These are phyloP conservation scores for Fraxinus latifolia DNA, from an alignment of 305 asterid genomes.

Conservation along the genomic window DNA sequence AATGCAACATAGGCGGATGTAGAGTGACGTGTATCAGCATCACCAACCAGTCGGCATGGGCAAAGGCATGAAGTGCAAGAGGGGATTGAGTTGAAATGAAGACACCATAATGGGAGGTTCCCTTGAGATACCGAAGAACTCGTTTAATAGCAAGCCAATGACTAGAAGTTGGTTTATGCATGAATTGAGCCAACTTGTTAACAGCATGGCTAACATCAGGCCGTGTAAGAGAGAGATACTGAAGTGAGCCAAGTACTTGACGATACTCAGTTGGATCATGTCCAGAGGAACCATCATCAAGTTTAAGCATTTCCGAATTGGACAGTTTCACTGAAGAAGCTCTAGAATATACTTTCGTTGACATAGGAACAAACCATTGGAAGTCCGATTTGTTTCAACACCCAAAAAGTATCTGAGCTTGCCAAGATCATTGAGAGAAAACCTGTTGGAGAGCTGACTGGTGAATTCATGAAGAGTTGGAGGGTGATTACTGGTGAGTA, in stretches of 20 bases:
- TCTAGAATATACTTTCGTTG: background rate
- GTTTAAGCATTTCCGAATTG: background rate
- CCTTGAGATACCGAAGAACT: background rate
- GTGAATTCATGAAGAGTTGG: background rate
- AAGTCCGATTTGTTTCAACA: background rate
- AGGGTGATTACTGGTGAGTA: background rate
- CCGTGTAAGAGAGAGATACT: background rate
- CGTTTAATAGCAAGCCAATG: background rate
- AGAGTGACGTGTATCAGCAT: background rate
- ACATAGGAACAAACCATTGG: background rate
- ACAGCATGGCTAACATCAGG: background rate
- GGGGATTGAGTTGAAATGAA: background rate
- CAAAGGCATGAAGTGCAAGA: background rate
- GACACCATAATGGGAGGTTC: background rate
- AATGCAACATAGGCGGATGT: background rate
- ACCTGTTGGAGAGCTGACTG: background rate
- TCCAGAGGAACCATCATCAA: background rate
- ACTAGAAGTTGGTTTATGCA: background rate
- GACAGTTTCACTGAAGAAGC: background rate
- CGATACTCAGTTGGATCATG: constrained; percentile 5
- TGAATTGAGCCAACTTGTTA: background rate
- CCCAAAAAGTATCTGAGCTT: background rate
- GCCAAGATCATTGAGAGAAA: background rate
- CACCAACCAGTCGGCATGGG: background rate
- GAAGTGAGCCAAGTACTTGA: background rate